phyloP scores from a whole-genome alignment of 2,329 filamentous ascomycete species.

The Plenodomus biglobosus region DNA sequence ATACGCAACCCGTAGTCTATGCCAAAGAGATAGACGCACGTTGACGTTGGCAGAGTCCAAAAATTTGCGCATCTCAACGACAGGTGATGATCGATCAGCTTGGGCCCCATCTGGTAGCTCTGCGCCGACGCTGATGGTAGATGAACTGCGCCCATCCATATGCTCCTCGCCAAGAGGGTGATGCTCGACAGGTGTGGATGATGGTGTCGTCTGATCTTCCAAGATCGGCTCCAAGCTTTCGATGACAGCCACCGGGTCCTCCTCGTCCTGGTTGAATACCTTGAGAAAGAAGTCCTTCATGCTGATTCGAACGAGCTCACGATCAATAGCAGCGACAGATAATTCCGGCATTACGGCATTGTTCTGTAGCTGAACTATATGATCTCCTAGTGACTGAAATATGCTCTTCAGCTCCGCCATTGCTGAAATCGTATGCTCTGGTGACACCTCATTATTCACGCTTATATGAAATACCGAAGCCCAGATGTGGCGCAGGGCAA shows the following conservation, averaged over 20 bases:
- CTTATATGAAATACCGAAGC: conserved; percentile 64
- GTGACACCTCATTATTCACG: conserved; percentile 56
- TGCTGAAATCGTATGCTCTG: conserved; percentile 62
- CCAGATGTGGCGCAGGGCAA: conserved; percentile 66
- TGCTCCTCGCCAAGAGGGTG: conserved; percentile 8
- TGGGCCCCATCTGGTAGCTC: conserved; percentile 7
- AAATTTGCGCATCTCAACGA: conserved; percentile 83
- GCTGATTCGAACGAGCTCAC: conserved; percentile 87
- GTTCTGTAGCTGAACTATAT: conserved; percentile 68
- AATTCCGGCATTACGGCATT: conserved; percentile 88
- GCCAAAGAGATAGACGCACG: conserved; percentile 85
- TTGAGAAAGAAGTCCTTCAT: conserved; percentile 96
- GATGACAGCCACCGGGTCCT: conserved; percentile 81
- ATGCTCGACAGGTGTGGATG: conserved; percentile 3
- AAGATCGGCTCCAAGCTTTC: conserved; percentile 91
- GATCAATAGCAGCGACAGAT: conserved; percentile 78
- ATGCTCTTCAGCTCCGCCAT: conserved; percentile 63
- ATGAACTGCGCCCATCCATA: conserved; percentile 11
- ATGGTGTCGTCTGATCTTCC: conserved; percentile 56
- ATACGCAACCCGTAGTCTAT: conserved; percentile 86
- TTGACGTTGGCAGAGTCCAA: conserved; percentile 79
- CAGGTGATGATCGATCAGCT: conserved; percentile 27
- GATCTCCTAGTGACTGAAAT: conserved; percentile 52
- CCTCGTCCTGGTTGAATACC: conserved; percentile 80
- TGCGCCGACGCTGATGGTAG: conserved; percentile 9